Conservation (phyloP, 352 stramenopile genomes). For the Phytophthora ramorum region DNA sequence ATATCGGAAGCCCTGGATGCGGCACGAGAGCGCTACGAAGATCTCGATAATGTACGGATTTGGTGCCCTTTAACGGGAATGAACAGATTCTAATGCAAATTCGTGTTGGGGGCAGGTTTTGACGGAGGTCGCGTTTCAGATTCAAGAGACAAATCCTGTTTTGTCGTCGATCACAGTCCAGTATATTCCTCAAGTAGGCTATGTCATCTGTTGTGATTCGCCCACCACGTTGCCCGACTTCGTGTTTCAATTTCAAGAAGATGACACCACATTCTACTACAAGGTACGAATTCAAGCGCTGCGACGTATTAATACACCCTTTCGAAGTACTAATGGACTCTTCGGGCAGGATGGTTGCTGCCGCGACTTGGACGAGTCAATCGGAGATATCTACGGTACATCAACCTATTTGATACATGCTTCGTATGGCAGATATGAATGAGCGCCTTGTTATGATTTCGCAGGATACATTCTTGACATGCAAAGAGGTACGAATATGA, state of each 20-base stretch:
- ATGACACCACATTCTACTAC: slow-evolving; percentile 88
- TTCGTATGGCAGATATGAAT: background rate
- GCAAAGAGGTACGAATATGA: slow-evolving; percentile 58
- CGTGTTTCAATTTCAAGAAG: slow-evolving; percentile 90
- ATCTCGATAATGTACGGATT: slow-evolving; percentile 78
- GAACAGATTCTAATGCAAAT: slow-evolving; percentile 1
- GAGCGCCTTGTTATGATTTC: slow-evolving; percentile 4
- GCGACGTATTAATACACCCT: too few relatives aligned
- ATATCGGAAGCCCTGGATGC: slow-evolving; percentile 78
- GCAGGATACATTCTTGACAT: slow-evolving; percentile 84
- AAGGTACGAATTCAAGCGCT: slow-evolving; percentile 51
- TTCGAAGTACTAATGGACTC: background rate
- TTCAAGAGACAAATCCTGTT: slow-evolving; percentile 76
- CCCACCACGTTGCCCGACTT: slow-evolving; percentile 76
- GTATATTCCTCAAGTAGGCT: slow-evolving; percentile 90
- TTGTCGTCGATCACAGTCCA: slow-evolving; percentile 83
- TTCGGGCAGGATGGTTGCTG: slow-evolving; percentile 71
- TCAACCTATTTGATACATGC: background rate
- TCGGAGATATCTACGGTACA: slow-evolving; percentile 85
- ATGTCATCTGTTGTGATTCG: slow-evolving; percentile 84
- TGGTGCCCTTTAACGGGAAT: background rate
- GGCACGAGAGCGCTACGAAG: slow-evolving; percentile 71
- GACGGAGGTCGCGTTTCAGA: slow-evolving; percentile 82
- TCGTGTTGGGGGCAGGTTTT: slow-evolving; percentile 56
- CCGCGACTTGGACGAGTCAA: slow-evolving; percentile 77